Base-by-base conservation (phyloP, 2,329 filamentous ascomycete species). In the Hymenoscyphus fraxineus region DNA sequence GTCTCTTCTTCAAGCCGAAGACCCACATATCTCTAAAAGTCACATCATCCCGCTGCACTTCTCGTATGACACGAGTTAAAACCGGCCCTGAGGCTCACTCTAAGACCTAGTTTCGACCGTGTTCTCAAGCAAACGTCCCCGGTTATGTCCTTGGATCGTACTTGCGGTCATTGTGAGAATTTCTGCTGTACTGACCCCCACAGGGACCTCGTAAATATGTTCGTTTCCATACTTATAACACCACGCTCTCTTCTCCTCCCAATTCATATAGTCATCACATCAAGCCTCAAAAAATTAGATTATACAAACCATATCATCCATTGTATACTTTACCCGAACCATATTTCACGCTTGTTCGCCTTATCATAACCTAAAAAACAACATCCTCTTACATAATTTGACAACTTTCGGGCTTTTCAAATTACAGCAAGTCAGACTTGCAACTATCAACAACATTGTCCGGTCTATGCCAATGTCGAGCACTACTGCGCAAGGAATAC, bases 51-150 rank as follows among this genome's bases (percentile, higher is more conserved):
- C 19, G 32, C 58, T 54, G 44, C 65, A 59, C 61, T 63, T 44
- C 65, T 71, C 69, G 70, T 69, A 70, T 61, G 67, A 70, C 55
- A 70, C 67, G 69, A 70, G 65, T 65, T 68, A 61, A 63, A 69
- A 68, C 65, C 68, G 68, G 66, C 59, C 57, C 59, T 64, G 60
- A 66, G 66, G 55, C 64, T 64, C 38, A 44, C 41, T 10, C 32
- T 16, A n/a, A 27, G 44, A 22, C 44, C 44, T 6, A 19, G 6
- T 19, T 39, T 59, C 38, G 41, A 59, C 47, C 19, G 44, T 51
- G 10, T 51, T 51, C 44, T 51, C n/a, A 2, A 19, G n/a, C 19
- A 51, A 2, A 12, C 44, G 19, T 51, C 44, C n/a, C 44, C 44
- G 19, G 19, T 9, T 19, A 47, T n/a, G 41, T 16, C 15, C n/a